Evolutionary conservation across 2,329 filamentous ascomycete species (phyloP), one percentile per base, ranked within the genome.

Genomic region (Aspergillus ochraceus): DNA sequence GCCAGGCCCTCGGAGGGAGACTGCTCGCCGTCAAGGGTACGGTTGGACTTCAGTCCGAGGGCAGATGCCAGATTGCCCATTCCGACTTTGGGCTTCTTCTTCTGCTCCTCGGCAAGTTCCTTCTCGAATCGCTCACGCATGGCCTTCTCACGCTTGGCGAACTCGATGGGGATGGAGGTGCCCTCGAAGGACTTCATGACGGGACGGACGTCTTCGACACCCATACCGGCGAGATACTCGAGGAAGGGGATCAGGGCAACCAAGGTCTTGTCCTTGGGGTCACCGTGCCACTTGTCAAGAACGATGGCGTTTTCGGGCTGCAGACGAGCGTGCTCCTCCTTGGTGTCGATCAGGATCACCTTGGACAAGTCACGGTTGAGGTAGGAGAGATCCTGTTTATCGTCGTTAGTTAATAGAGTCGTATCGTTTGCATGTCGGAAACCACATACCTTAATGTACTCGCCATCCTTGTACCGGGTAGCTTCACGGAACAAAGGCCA

Each of bases 221-320:
- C 90, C 90, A 98, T 97, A 20, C 92, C 95, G 66, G 92, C 91
- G 65, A 99, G 87, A 77, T 97, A 98, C 80, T 99, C 95, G 63
- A 99, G 88, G 86, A 99, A 97, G 12, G 95, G 95, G 60, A 99
- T 96, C 52, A 97, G 81, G 4, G 88, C 86, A 22, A 99, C 90
- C 11, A 99, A 88, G 51, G 92, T 91, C 73, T 88, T 92, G 76
- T 99, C 94, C 68, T 88, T 86, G 51, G 88, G 78, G 66, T 96
- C 85, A 36, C 95, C 95, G 58, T 84, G 90, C 95, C 95, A 99
- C 69, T 93, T 92, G 30, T 92, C 87, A 30, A 99, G 81, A 51
- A 98, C 81, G 67, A 99, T 95, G 66, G 95, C 92, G 77, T 99
- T 99, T 71, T 97, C 92, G n/a, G 95, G 95, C 73, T 99, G 95